A percentile compares a stretch with the other conserved stretches of the same genome.
These are phyloP conservation scores for Euphorbia pulcherrima DNA, from an alignment of 345 rosid genomes.

Conservation along the genomic window DNA sequence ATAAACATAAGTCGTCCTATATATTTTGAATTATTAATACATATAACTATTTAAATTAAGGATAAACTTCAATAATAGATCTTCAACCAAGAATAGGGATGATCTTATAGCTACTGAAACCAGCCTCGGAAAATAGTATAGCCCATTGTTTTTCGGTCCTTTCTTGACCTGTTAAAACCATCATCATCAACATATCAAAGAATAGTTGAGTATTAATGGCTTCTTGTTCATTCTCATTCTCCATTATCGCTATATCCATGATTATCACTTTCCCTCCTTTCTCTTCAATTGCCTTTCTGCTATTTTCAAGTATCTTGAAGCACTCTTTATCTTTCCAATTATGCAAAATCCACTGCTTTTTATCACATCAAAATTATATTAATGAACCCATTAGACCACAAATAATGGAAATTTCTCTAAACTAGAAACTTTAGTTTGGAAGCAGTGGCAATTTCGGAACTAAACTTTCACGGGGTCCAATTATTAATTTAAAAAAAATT, in stretches of 20 bases:
- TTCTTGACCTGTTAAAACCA: slow-evolving; percentile 3
- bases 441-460: no score
- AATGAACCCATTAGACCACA: no score
- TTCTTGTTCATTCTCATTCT: neutral
- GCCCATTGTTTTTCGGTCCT: slow-evolving; percentile 21
- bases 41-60: no score
- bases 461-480: no score
- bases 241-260: slow-evolving; percentile 5
- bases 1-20: no score
- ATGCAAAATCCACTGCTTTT: slow-evolving; percentile 11
- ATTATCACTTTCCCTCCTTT: slow-evolving; percentile 14
- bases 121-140: neutral
- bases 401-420: no score
- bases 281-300: slow-evolving; percentile 7
- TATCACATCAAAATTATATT: no score
- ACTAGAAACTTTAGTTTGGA: no score
- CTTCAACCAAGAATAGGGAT: slow-evolving; percentile 1
- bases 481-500: no score
- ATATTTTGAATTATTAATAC: no score
- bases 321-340: slow-evolving; percentile 13
- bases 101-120: slow-evolving; percentile 6
- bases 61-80: slow-evolving; percentile 3
- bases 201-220: slow-evolving; percentile 20
- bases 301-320: neutral
- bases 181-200: slow-evolving; percentile 29